Evolutionary conservation across 106 monocot species (phyloP).

Genomic region (Dioscorea dumetorum): DNA sequence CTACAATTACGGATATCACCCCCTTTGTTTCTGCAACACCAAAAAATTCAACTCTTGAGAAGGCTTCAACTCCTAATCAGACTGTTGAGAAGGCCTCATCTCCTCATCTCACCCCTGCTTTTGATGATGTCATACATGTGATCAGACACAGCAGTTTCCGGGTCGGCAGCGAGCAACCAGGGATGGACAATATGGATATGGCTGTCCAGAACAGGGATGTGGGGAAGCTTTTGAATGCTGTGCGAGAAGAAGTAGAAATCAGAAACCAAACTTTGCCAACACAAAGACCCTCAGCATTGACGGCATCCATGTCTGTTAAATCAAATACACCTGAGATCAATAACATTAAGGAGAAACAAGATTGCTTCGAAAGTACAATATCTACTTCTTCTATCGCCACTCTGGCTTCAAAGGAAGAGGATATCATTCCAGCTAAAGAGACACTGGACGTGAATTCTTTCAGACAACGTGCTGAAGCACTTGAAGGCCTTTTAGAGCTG

Average conservation of each 20-base stretch:
- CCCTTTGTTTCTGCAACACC: conserved; percentile 22
- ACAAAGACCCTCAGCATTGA: conserved; percentile 8
- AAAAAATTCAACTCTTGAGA: conserved; percentile 20
- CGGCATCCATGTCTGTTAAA: conserved; percentile 14
- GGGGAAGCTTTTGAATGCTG: conserved; percentile 42
- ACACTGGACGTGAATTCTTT: conserved; percentile 73
- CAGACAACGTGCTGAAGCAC: conserved; percentile 86
- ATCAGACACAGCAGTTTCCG: conserved; percentile 94
- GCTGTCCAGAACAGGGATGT: conserved; percentile 38
- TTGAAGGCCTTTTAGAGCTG: conserved; percentile 86
- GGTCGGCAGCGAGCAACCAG: conserved; percentile 60
- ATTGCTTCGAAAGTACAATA: conserved; percentile 3
- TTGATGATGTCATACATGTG: conserved; percentile 83
- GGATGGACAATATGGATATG: conserved; percentile 40
- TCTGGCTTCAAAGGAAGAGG: conserved; percentile 31
- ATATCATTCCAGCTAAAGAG: conserved; percentile 39
- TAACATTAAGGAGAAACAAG: conserved; percentile 25
- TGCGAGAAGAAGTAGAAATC: conserved; percentile 56
- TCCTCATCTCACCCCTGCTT: conserved; percentile 47
- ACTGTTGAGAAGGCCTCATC: conserved; percentile 20
- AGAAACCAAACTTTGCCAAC: conserved; percentile 23
- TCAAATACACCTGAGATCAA: conserved; percentile 18
- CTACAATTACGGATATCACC: conserved; percentile 34
- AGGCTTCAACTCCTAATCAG: conserved; percentile 22
- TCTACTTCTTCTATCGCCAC: conserved; percentile 16